Evolutionary conservation across 768 basidiomycete genomes (phyloP).

Genomic region (Leccinellum luteum): DNA sequence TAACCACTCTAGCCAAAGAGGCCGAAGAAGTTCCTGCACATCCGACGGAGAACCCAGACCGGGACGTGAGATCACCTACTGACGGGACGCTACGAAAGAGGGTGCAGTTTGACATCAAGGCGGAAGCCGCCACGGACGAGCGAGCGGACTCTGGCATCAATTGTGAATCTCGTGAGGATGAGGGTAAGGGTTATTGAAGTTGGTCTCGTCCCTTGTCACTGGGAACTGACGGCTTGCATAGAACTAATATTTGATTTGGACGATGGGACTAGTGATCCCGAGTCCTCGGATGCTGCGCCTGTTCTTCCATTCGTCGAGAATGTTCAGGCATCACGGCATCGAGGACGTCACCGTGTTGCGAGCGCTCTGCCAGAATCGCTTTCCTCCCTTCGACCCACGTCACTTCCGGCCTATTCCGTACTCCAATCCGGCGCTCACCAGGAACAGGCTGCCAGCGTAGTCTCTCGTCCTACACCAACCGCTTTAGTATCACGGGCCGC

Average conservation of each 20-base stretch:
- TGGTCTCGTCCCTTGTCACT: not conserved
- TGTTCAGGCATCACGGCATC: constrained; percentile 19
- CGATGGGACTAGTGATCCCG: constrained; percentile 40
- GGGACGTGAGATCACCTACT: constrained; percentile 26
- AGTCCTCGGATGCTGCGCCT: constrained; percentile 33
- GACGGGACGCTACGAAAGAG: constrained; percentile 47
- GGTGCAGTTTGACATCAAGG: constrained; percentile 71
- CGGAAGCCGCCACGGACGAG: constrained; percentile 50
- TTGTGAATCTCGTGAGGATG: constrained; percentile 34
- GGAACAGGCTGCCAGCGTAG: not conserved
- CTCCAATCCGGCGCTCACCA: constrained; percentile 34
- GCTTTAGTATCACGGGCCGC: not conserved
- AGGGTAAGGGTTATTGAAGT: constrained; percentile 40
- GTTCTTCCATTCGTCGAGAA: constrained; percentile 37
- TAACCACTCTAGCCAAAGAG: constrained; percentile 7
- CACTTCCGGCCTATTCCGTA: constrained; percentile 66
- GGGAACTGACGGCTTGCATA: constrained; percentile 23
- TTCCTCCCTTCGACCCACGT: constrained; percentile 59
- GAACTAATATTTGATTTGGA: constrained; percentile 75
- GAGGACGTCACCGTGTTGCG: constrained; percentile 28
- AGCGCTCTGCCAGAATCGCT: constrained; percentile 55
- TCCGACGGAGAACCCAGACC: constrained; percentile 19
- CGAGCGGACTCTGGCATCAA: constrained; percentile 33
- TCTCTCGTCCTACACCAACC: not conserved
- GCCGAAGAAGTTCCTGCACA: constrained; percentile 8